Conservation (phyloP, 2,329 filamentous ascomycete species). For the Ascochyta clinopodiicola region DNA sequence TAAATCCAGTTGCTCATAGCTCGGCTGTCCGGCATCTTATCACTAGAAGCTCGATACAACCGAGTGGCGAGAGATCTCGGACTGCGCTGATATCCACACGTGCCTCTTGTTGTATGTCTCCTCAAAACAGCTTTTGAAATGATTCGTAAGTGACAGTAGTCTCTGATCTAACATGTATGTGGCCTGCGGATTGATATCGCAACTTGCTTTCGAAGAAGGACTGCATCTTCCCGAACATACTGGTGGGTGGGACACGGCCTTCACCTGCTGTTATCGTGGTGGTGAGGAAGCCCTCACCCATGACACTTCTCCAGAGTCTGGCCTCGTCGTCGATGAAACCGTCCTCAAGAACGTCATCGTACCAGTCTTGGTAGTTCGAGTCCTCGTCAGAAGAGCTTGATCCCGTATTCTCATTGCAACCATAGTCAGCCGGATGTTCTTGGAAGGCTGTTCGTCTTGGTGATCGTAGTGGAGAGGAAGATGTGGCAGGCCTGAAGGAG, state of each 20-base stretch:
- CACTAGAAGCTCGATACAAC: too few relatives aligned
- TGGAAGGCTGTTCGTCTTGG: background rate
- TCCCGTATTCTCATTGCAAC: background rate
- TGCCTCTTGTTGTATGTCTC: too few relatives aligned
- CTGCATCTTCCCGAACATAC: background rate
- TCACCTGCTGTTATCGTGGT: too few relatives aligned
- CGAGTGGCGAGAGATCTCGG: too few relatives aligned
- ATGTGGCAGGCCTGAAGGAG: background rate
- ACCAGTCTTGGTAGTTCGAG: background rate
- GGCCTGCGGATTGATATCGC: background rate
- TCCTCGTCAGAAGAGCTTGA: background rate
- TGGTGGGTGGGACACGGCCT: too few relatives aligned
- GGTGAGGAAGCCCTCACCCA: background rate
- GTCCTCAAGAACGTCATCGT: background rate
- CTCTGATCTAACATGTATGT: background rate
- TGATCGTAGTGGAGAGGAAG: background rate
- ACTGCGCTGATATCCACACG: too few relatives aligned
- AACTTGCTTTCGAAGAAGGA: background rate
- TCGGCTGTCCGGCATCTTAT: too few relatives aligned
- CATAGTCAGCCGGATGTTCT: background rate
- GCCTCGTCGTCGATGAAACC: background rate
- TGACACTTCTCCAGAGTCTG: background rate
- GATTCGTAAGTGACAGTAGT: background rate
- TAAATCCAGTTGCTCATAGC: too few relatives aligned
- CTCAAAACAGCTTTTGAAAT: background rate